Conservation (phyloP, 495 filamentous ascomycete genomes). For the Cetradonia linearis region DNA sequence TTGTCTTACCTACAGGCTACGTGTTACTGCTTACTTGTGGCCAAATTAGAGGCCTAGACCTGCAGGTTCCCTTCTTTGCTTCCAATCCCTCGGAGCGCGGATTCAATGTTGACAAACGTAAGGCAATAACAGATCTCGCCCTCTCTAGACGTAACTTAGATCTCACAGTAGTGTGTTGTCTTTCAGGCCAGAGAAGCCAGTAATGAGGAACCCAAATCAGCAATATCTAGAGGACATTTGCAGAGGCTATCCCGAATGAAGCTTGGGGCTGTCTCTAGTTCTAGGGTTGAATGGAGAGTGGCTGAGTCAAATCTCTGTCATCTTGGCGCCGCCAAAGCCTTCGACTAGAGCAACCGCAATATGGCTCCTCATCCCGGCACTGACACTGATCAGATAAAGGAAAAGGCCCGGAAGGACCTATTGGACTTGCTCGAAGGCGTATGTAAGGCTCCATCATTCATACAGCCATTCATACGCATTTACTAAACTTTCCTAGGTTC, state of each 20-base stretch:
- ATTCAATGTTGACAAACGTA: too few relatives aligned
- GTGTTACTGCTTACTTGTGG: too few relatives aligned
- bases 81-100: background rate
- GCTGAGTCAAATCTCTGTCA: background rate
- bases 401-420: conserved; percentile 76
- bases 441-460: conserved; percentile 45
- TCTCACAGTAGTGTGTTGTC: background rate
- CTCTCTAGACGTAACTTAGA: too few relatives aligned
- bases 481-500: conserved; percentile 50
- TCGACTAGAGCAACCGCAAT: background rate
- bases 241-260: background rate
- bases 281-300: background rate
- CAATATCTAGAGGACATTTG: too few relatives aligned
- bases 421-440: conserved; percentile 82
- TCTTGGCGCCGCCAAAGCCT: background rate
- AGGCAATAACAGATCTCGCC: too few relatives aligned
- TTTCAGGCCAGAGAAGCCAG: background rate
- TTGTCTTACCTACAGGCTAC: too few relatives aligned
- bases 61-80: background rate
- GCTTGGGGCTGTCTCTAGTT: background rate
- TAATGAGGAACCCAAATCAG: too few relatives aligned
- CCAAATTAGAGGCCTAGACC: background rate
- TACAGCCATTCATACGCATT: conserved; percentile 23
- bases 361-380: conserved; percentile 64
- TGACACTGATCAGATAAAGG: conserved; percentile 69